Evolutionary conservation across 805 yeast species (phyloP), one percentile per base, ranked within the genome.

Genomic region (Phaffomyces thermotolerans): DNA sequence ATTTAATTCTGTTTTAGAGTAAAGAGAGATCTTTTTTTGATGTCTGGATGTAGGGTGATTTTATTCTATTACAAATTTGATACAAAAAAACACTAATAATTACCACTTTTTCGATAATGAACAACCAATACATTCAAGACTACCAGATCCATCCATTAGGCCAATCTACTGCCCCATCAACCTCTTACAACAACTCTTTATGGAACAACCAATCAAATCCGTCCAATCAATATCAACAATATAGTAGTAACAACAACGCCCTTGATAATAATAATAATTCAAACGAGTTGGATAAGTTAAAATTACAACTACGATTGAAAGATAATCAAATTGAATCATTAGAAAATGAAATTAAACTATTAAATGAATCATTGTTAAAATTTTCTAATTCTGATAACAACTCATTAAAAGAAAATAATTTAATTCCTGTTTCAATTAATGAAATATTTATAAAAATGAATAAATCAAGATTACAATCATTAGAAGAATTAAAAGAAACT

Each of bases 401-500:
- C 13, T 27, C 13, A 10, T 27, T 10, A 24, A 17, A 24, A 6
- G n/a, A 34, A 13, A 30, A 40, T 17, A 29, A 31, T n/a, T 20
- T 7, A 34, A 52, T 76, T 29, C 81, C 82, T 4, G 53, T 56
- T 6, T 67, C 64, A 34, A 57, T 73, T 32, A 72, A 72, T 45
- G 68, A 66, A 33, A 60, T 79, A 22, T 79, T 77, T 47, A 64
- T 63, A 37, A 75, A 68, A 49, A 60, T 81, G 50, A 65, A 78
- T 2, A 61, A 63, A 24, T 66, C 76, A 12, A 66, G 81, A 45
- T 65, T 68, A 33, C 69, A 72, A 24, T 68, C 72, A 41, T 62
- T 62, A 30, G 57, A 64, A 15, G 87, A 84, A 52, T 65, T 81
- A 43, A 70, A 72, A 23, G 84, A 79, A 18, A 76, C 87, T 1